Conservation (phyloP, 345 rosid species). For the Salix udensis region DNA sequence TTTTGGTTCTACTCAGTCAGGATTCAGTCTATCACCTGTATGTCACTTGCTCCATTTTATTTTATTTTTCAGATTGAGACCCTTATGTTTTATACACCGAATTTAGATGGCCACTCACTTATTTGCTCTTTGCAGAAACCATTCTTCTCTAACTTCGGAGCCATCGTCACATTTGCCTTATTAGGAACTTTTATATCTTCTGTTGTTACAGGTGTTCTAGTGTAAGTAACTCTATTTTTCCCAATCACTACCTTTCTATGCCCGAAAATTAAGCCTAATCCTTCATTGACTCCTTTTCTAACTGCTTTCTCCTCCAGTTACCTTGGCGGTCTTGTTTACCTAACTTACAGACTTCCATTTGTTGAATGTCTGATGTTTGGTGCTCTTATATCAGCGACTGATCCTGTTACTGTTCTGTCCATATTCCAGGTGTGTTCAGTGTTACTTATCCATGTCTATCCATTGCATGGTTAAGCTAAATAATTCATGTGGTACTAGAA, state of each 20-base stretch:
- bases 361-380: conserved; percentile 98
- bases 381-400: conserved; percentile 97
- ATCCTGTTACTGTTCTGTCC: conserved; percentile 96
- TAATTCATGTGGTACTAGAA: neutral
- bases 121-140: conserved; percentile 62
- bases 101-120: neutral
- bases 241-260: neutral
- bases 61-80: neutral
- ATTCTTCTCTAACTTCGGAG: conserved; percentile 94
- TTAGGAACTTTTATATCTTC: conserved; percentile 85
- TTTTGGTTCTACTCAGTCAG: conserved; percentile 66
- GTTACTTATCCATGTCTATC: neutral
- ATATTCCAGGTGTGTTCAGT: conserved; percentile 73
- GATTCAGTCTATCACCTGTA: conserved; percentile 88
- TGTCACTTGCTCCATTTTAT: conserved; percentile 26
- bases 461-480: conserved; percentile 3
- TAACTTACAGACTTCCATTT: conserved; percentile 86
- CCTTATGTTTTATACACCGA: neutral
- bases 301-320: conserved; percentile 48
- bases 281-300: neutral
- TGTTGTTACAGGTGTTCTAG: conserved; percentile 78
- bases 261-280: neutral
- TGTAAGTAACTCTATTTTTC: conserved; percentile 53
- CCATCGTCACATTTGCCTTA: conserved; percentile 87
- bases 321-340: conserved; percentile 76